Percentiles rank a stretch among this genome's conserved stretches.
These are phyloP conservation scores for Jatropha curcas DNA, from an alignment of 345 rosid species.

Conservation along the genomic window DNA sequence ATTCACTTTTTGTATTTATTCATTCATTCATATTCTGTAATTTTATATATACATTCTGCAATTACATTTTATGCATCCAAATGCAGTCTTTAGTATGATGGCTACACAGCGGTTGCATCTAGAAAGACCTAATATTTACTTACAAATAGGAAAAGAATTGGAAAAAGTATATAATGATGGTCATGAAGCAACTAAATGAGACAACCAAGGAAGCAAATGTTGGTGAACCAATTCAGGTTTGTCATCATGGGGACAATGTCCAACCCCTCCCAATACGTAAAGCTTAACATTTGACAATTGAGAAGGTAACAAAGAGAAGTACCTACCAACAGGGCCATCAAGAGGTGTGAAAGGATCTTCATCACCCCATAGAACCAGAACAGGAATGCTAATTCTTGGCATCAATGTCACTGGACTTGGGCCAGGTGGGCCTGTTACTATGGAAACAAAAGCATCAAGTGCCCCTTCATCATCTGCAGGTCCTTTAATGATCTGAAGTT, in stretches of 20 bases:
- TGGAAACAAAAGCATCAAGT: constrained; percentile 82
- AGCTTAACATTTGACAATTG: constrained; percentile 59
- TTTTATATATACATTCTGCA: no score
- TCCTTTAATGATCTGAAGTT: constrained; percentile 67
- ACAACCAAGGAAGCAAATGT: constrained; percentile 80
- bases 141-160: no score
- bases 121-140: no score
- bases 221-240: constrained; percentile 70
- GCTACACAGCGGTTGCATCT: no score
- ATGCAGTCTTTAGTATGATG: no score
- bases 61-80: no score
- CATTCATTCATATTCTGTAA: no score
- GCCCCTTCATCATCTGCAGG: constrained; percentile 84
- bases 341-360: constrained; percentile 84
- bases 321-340: constrained; percentile 83
- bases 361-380: constrained; percentile 81
- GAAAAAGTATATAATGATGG: background rate
- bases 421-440: constrained; percentile 92
- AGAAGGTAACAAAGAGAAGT: constrained; percentile 64
- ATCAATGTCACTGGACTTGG: constrained; percentile 70
- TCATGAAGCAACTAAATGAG: constrained; percentile 37
- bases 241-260: constrained; percentile 93
- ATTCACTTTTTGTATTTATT: no score
- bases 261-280: constrained; percentile 65
- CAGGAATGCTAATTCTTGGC: constrained; percentile 53